A percentile compares a stretch with the other conserved stretches of the same genome.
phyloP scores from a whole-genome alignment of 208 protist genomes.

The Acanthamoeba royreba region DNA sequence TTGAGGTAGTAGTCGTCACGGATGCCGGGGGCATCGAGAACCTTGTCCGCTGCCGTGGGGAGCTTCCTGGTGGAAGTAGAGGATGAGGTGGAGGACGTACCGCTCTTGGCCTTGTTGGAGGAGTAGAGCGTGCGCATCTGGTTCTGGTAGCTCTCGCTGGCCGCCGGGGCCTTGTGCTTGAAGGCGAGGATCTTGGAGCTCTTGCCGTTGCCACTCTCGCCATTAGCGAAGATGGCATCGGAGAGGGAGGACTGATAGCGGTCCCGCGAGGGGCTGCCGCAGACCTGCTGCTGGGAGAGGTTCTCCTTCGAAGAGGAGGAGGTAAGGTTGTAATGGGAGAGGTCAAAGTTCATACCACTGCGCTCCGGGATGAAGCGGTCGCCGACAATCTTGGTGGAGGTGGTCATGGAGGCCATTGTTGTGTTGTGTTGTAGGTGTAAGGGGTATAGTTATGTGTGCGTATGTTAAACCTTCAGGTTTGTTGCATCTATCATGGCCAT shows the following conservation, averaged over 20 bases:
- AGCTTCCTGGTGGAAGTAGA: slow-evolving; percentile 7
- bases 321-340: slow-evolving; percentile 72
- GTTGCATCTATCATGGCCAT: no score
- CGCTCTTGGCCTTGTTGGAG: slow-evolving; percentile 63
- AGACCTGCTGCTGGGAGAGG: background rate
- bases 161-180: slow-evolving; percentile 80
- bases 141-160: slow-evolving; percentile 66
- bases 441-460: no score
- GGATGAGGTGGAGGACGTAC: background rate
- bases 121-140: slow-evolving; percentile 82
- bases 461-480: no score
- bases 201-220: background rate
- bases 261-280: slow-evolving; percentile 52
- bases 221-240: slow-evolving; percentile 39
- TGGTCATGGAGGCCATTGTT: no score
- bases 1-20: slow-evolving; percentile 99
- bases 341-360: slow-evolving; percentile 75
- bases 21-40: slow-evolving; percentile 97
- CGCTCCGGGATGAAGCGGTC: slow-evolving; percentile 83
- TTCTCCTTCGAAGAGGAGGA: slow-evolving; percentile 56
- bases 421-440: no score
- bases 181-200: slow-evolving; percentile 83
- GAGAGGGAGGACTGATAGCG: slow-evolving; percentile 65
- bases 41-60: slow-evolving; percentile 80
- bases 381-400: background rate